Evolutionary conservation across 2,329 filamentous ascomycete genomes (phyloP).

Genomic region (Cytospora piceicola): DNA sequence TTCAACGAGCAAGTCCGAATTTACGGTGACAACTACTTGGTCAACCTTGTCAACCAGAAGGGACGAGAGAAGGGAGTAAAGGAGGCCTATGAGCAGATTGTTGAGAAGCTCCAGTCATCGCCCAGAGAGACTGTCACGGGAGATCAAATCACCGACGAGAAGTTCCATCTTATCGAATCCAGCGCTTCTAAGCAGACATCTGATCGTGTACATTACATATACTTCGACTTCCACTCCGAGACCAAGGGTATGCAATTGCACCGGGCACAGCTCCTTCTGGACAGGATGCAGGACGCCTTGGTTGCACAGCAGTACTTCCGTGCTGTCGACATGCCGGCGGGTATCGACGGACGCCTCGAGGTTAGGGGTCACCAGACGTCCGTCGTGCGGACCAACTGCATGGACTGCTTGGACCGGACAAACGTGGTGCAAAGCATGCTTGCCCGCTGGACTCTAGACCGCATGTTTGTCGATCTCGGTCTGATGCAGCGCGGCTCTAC

Average conservation of each 20-base stretch:
- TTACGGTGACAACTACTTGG: slow-evolving; percentile 95
- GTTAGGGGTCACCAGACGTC: slow-evolving; percentile 80
- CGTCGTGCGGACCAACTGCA: slow-evolving; percentile 96
- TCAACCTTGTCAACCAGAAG: slow-evolving; percentile 96
- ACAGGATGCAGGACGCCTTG: slow-evolving; percentile 77
- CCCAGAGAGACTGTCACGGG: slow-evolving; percentile 68
- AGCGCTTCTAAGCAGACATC: slow-evolving; percentile 62
- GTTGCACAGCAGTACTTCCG: slow-evolving; percentile 88
- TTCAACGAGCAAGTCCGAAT: slow-evolving; percentile 91
- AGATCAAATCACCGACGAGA: slow-evolving; percentile 74
- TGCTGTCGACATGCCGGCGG: slow-evolving; percentile 81
- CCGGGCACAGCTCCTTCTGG: slow-evolving; percentile 82
- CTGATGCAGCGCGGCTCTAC: slow-evolving; percentile 75
- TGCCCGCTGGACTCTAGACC: slow-evolving; percentile 83
- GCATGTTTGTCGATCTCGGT: slow-evolving; percentile 84
- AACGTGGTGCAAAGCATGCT: slow-evolving; percentile 99
- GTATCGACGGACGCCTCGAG: slow-evolving; percentile 72
- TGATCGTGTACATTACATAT: slow-evolving; percentile 91
- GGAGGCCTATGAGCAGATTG: slow-evolving; percentile 89
- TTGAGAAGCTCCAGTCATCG: slow-evolving; percentile 72
- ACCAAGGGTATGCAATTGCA: slow-evolving; percentile 96
- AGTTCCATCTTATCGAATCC: slow-evolving; percentile 77
- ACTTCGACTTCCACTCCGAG: slow-evolving; percentile 98
- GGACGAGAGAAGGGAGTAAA: slow-evolving; percentile 90
- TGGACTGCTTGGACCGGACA: slow-evolving; percentile 97